phyloP scores from a whole-genome alignment of 306 rosid genomes.

The Benincasa hispida region DNA sequence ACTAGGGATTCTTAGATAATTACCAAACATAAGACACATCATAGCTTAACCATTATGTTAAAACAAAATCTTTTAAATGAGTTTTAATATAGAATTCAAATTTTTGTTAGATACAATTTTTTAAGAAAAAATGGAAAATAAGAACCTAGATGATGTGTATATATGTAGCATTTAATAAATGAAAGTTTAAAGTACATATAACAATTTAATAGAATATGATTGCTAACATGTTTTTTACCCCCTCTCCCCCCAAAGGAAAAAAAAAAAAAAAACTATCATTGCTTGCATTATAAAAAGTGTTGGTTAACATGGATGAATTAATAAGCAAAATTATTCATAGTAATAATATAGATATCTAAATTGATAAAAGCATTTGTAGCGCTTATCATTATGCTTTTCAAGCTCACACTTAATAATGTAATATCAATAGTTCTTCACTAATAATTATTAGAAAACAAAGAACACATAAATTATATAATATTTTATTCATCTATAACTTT shows the following conservation, averaged over 20 bases:
- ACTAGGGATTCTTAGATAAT: background rate
- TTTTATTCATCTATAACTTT: too few relatives aligned
- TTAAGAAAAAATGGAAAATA: background rate
- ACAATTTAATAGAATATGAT: background rate
- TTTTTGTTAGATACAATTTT: background rate
- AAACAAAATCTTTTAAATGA: background rate
- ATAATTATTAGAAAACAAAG: background rate
- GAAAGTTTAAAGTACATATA: background rate
- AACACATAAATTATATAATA: background rate
- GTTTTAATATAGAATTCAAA: background rate
- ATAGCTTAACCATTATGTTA: background rate
- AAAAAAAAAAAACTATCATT: background rate
- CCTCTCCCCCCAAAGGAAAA: too few relatives aligned
- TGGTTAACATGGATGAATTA: conserved; percentile 9
- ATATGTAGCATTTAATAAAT: background rate
- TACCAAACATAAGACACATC: background rate
- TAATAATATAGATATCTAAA: background rate
- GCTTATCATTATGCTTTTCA: background rate
- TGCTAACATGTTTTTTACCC: background rate
- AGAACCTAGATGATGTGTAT: background rate
- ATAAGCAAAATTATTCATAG: background rate
- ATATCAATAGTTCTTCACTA: background rate
- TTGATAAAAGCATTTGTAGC: background rate
- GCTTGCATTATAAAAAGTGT: background rate
- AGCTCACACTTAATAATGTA: background rate